Base-by-base conservation (phyloP, 192 early-diverging fungal species). In the Backusella mclennaniae region DNA sequence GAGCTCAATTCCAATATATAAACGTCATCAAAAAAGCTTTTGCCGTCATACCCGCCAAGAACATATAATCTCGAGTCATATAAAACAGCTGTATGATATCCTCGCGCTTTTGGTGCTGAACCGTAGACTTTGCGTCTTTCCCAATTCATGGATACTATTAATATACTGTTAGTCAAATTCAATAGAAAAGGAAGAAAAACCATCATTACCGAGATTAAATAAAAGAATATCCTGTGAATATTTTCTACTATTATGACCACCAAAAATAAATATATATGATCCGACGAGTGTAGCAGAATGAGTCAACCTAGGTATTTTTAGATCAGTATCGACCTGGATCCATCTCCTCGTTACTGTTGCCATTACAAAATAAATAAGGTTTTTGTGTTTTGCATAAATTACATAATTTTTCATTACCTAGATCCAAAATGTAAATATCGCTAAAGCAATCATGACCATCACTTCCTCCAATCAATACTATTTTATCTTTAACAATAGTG, bases 21-120 rank as follows among this genome's bases (percentile, higher is more conserved):
- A 69, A 97, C 83, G 73, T 97, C 95, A 59, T 92, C 92, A 91
- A 93, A 96, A 2, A 96, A 90, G 21, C 84, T 82, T 41, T 86
- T 85, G n/a, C 95, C 94, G 73, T 97, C 93, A 76, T 95, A 96
- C 3, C 95, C 95, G 66, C 95, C 95, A 80, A 93, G 91, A 66
- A 97, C 71, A 78, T 92, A 95, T 69, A 97, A 69, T 31, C 95
- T 85, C 33, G 90, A 93, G 76, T 97, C 95, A 71, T 90, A 87
- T 36, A 96, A 77, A 19, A 93, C 86, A 6, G 91, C 85, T 12
- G 94, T 89, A 80, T 97, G 95, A 80, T 97, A 97, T n/a, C 94
- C 95, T 63, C 95, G 86, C 7, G 90, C 84, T 36, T 83, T 68
- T 35, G 93, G 93, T 35, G 88, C 84, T 39, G 80, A 67, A 4